Conservation (phyloP, 2,329 filamentous ascomycete genomes). For the Microcyclospora tardicrescens region DNA sequence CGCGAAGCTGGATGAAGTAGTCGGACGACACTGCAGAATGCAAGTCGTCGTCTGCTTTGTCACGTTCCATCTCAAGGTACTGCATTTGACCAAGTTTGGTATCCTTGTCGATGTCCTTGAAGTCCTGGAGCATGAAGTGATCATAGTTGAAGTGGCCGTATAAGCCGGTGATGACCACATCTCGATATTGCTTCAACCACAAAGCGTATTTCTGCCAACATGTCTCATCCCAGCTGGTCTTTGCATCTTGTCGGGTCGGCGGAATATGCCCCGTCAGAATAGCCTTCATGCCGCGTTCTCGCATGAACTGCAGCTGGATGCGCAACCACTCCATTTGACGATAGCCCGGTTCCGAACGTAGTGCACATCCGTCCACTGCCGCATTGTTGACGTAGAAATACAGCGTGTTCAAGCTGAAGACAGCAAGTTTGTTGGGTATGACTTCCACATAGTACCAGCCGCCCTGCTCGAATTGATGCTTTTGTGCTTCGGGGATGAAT, state of each 20-base stretch:
- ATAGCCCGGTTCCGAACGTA: constrained; percentile 71
- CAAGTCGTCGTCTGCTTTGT: constrained; percentile 34
- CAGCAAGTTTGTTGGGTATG: constrained; percentile 69
- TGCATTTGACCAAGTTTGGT: constrained; percentile 32
- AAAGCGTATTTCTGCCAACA: constrained; percentile 97
- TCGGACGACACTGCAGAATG: constrained; percentile 54
- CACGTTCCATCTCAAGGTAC: neutral
- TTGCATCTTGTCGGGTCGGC: constrained; percentile 71
- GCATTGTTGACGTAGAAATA: constrained; percentile 82
- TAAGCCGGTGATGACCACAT: constrained; percentile 65
- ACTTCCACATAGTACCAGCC: constrained; percentile 95
- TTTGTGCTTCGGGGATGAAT: constrained; percentile 86
- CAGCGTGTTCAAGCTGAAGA: constrained; percentile 90
- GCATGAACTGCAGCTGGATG: constrained; percentile 72
- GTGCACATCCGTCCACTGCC: constrained; percentile 78
- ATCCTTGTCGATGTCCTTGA: constrained; percentile 55
- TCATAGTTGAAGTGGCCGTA: constrained; percentile 99
- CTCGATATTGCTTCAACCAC: constrained; percentile 81
- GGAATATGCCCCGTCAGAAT: constrained; percentile 92
- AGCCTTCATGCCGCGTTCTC: constrained; percentile 77
- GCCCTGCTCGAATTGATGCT: constrained; percentile 79
- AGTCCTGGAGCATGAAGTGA: constrained; percentile 88
- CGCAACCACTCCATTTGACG: constrained; percentile 94
- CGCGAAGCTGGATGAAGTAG: constrained; percentile 66
- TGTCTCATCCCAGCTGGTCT: constrained; percentile 85